Percentiles rank a stretch among this genome's conserved stretches.
phyloP scores from a whole-genome alignment of 1,284 basidiomycete genomes.

The Wallemia mellicola region DNA sequence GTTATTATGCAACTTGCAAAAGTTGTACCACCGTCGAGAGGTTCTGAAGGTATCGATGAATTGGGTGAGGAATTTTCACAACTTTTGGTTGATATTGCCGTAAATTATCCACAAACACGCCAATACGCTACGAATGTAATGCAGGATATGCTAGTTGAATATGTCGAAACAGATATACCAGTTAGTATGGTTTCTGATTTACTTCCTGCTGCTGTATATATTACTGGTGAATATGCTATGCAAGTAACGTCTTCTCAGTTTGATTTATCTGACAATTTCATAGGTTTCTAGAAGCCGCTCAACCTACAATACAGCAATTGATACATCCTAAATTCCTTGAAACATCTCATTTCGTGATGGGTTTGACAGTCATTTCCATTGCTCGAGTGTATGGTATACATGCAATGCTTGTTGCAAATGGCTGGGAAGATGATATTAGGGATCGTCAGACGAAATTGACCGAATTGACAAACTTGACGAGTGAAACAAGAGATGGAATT shows the following conservation, averaged over 20 bases:
- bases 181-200: background rate
- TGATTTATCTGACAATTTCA: too few species aligned
- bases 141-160: background rate
- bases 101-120: background rate
- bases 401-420: background rate
- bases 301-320: too few species aligned
- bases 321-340: too few species aligned
- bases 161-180: background rate
- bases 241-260: too few species aligned
- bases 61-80: background rate
- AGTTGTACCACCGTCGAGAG: background rate
- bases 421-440: background rate
- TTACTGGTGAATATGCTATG: background rate
- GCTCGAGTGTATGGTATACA: background rate
- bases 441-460: too few species aligned
- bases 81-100: background rate
- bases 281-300: background rate
- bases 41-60: background rate
- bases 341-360: too few species aligned
- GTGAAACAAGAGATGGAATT: too few species aligned
- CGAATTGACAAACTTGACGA: too few species aligned
- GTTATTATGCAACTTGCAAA: conserved; percentile 48
- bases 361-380: too few species aligned
- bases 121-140: background rate
- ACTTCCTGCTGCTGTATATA: background rate